Conservation (phyloP, 23 red algal genomes). For the Gracilaria caudata region DNA sequence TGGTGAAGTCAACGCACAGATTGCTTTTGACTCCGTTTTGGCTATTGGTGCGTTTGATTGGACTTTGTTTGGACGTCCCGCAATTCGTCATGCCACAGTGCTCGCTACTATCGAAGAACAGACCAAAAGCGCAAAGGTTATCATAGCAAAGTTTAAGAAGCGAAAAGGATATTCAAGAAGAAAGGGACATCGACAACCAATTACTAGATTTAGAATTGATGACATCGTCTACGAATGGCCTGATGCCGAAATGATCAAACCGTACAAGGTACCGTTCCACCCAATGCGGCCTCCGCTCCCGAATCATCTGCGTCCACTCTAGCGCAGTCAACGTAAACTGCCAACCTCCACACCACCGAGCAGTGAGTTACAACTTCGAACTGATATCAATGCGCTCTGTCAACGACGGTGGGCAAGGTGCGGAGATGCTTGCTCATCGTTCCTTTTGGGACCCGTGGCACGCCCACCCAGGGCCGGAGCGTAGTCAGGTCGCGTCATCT, state of each 20-base stretch:
- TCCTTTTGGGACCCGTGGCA: neutral
- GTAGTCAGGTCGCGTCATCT: neutral
- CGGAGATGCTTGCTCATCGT: too few species aligned
- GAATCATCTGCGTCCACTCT: conserved; percentile 25
- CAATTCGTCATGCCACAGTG: conserved; percentile 44
- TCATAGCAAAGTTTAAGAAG: conserved; percentile 66
- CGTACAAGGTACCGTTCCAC: conserved; percentile 15
- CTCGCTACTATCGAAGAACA: conserved; percentile 65
- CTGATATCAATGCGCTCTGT: neutral
- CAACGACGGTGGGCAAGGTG: too few species aligned
- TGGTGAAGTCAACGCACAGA: conserved; percentile 51
- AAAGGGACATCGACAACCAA: conserved; percentile 75
- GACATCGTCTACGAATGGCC: conserved; percentile 61
- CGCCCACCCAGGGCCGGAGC: neutral
- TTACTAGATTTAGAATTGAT: conserved; percentile 71
- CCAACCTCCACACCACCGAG: neutral
- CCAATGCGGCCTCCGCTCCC: conserved; percentile 32
- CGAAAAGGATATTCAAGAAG: conserved; percentile 70
- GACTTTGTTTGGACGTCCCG: conserved; percentile 68
- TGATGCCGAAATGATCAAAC: conserved; percentile 27
- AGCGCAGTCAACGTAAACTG: neutral
- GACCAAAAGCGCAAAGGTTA: conserved; percentile 42
- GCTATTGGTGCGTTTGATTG: conserved; percentile 56
- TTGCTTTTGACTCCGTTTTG: conserved; percentile 42
- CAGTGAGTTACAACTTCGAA: neutral